These are phyloP conservation scores for Globomyces pollinis-pini DNA, from an alignment of 192 early-diverging fungal species.

Conservation along the genomic window DNA sequence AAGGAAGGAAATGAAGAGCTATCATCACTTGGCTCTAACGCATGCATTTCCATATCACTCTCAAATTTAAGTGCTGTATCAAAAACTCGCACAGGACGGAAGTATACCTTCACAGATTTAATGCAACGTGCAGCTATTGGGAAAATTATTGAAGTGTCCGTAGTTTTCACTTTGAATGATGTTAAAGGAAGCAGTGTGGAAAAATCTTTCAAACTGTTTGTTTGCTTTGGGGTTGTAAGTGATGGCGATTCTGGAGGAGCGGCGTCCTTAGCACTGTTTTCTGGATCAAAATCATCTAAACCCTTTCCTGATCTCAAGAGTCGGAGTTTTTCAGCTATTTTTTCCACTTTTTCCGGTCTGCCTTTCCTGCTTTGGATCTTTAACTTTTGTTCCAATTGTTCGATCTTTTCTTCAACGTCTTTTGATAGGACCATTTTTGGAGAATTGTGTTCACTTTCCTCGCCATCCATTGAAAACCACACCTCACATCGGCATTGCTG, in stretches of 20 bases:
- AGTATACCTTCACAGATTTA: conserved; percentile 56
- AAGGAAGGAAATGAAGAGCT: conserved; percentile 5
- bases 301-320: conserved; percentile 50
- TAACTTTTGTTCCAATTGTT: conserved; percentile 91
- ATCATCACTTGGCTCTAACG: background rate
- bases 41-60: background rate
- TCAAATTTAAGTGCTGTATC: conserved; percentile 15
- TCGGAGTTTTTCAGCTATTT: conserved; percentile 67
- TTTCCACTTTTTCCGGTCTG: conserved; percentile 76
- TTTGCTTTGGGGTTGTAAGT: background rate
- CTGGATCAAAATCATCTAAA: conserved; percentile 10
- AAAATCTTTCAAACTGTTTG: conserved; percentile 1
- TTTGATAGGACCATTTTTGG: conserved; percentile 39
- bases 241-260: background rate
- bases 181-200: background rate
- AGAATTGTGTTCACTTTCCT: conserved; percentile 28
- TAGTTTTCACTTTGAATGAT: conserved; percentile 42
- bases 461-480: conserved; percentile 50
- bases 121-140: conserved; percentile 59
- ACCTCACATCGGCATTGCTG: conserved; percentile 48
- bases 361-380: conserved; percentile 93
- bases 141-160: conserved; percentile 56
- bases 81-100: conserved; percentile 34
- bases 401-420: conserved; percentile 90
- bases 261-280: conserved; percentile 8